phyloP scores from a whole-genome alignment of 805 yeast genomes.

The Kodamaea jinghongensis region DNA sequence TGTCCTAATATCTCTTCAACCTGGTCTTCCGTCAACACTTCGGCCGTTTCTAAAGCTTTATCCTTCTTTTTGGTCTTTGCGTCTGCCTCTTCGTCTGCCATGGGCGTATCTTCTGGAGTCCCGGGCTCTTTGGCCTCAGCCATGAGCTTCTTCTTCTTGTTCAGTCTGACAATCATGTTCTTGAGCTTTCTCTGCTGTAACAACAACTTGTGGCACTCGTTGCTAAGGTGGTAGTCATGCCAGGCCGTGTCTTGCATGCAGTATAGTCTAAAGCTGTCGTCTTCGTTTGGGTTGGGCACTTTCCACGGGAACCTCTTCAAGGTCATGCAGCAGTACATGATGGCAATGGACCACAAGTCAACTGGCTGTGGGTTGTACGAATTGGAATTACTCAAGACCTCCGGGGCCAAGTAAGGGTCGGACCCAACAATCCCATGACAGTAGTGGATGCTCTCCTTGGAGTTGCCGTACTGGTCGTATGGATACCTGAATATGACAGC shows the following conservation, averaged over 20 bases:
- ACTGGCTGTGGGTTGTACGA: slow-evolving; percentile 74
- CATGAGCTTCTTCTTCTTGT: slow-evolving; percentile 35
- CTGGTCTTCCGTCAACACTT: slow-evolving; percentile 32
- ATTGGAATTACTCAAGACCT: slow-evolving; percentile 53
- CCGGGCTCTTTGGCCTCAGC: slow-evolving; percentile 5
- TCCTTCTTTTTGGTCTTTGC: slow-evolving; percentile 11
- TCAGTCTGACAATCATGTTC: slow-evolving; percentile 40
- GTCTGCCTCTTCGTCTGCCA: not conserved
- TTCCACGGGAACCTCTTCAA: slow-evolving; percentile 86
- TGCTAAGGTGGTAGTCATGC: slow-evolving; percentile 72
- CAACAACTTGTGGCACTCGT: slow-evolving; percentile 66
- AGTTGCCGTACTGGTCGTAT: slow-evolving; percentile 38
- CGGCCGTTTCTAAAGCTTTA: slow-evolving; percentile 20
- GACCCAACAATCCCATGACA: slow-evolving; percentile 77
- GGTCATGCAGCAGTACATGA: slow-evolving; percentile 84
- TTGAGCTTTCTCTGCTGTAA: slow-evolving; percentile 59
- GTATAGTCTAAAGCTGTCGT: slow-evolving; percentile 67
- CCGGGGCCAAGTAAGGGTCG: slow-evolving; percentile 86
- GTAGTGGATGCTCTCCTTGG: slow-evolving; percentile 22
- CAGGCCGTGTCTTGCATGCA: slow-evolving; percentile 67
- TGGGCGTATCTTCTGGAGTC: slow-evolving; percentile 5
- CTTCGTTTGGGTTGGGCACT: slow-evolving; percentile 58
- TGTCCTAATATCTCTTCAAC: slow-evolving; percentile 30
- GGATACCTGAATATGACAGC: slow-evolving; percentile 83
- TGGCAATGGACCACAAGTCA: slow-evolving; percentile 83